Conservation (phyloP, 1,284 basidiomycete genomes). For the Ceratobasidium sp. region DNA sequence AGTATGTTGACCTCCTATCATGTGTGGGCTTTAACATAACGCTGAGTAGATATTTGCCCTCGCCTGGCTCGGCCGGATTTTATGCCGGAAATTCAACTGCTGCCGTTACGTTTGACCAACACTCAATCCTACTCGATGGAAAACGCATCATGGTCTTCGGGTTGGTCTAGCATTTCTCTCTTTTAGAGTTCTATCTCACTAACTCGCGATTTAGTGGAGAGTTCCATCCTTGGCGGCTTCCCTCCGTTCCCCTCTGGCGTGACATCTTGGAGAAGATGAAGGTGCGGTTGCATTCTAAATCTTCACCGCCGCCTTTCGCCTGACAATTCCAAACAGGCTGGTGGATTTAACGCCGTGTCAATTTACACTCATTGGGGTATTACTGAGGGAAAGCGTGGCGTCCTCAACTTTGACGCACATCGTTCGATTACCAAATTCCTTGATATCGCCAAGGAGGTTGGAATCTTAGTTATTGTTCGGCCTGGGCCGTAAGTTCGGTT, state of each 20-base stretch:
- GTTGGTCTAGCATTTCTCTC: neutral
- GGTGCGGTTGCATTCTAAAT: neutral
- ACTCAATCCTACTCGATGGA: constrained; percentile 43
- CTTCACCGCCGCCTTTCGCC: neutral
- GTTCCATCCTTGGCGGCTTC: constrained; percentile 45
- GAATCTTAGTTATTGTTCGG: constrained; percentile 46
- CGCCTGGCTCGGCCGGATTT: constrained; percentile 55
- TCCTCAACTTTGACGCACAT: constrained; percentile 44
- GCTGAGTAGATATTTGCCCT: constrained; percentile 17
- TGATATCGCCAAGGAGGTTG: constrained; percentile 45
- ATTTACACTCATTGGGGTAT: constrained; percentile 48
- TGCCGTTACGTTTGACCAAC: constrained; percentile 58
- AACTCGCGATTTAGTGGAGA: constrained; percentile 30
- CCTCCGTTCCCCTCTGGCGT: constrained; percentile 34
- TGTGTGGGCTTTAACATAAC: neutral
- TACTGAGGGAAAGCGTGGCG: constrained; percentile 45
- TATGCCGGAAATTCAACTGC: constrained; percentile 61
- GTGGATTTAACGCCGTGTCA: constrained; percentile 47
- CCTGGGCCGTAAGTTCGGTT: constrained; percentile 40
- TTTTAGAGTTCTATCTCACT: neutral
- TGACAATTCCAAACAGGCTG: constrained; percentile 3
- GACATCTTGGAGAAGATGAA: constrained; percentile 45
- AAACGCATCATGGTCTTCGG: constrained; percentile 24
- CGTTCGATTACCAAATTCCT: constrained; percentile 42
- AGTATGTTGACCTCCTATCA: neutral